Percentiles rank a stretch among this genome's conserved stretches.
Conservation (phyloP, 495 filamentous ascomycete species). For the Neurospora sp. region DNA sequence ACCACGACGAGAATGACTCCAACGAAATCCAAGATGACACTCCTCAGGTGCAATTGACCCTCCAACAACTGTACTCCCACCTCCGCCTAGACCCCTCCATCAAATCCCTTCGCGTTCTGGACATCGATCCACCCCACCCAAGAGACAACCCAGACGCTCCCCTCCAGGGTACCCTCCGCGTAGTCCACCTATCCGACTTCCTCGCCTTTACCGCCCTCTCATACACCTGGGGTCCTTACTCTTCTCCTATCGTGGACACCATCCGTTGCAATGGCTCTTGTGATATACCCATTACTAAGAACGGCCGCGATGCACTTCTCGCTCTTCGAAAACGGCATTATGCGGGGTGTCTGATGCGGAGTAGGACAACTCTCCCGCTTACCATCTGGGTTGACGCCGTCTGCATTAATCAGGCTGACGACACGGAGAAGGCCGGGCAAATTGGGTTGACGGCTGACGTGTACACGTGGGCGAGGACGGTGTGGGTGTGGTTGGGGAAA, state of each 20-base stretch:
- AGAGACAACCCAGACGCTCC: neutral
- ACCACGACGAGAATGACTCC: neutral
- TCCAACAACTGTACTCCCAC: neutral
- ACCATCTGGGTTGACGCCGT: neutral
- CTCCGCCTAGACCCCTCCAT: neutral
- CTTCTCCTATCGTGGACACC: neutral
- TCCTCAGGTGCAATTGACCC: neutral
- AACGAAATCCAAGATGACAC: neutral
- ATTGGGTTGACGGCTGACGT: neutral
- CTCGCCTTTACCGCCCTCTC: constrained; percentile 11
- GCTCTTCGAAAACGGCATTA: neutral
- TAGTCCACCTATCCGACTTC: constrained; percentile 5
- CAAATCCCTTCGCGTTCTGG: constrained; percentile 4
- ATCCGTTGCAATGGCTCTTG: neutral
- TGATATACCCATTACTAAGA: neutral
- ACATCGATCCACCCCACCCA: constrained; percentile 1
- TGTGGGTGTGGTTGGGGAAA: neutral
- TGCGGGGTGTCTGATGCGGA: neutral
- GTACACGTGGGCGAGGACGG: neutral
- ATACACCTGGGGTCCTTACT: constrained; percentile 10
- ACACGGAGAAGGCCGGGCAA: neutral
- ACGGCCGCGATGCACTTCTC: neutral
- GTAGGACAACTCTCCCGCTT: neutral
- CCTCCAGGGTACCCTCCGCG: neutral
- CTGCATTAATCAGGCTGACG: neutral